Conservation (phyloP, 208 protist species). For the Leishmania arabica region DNA sequence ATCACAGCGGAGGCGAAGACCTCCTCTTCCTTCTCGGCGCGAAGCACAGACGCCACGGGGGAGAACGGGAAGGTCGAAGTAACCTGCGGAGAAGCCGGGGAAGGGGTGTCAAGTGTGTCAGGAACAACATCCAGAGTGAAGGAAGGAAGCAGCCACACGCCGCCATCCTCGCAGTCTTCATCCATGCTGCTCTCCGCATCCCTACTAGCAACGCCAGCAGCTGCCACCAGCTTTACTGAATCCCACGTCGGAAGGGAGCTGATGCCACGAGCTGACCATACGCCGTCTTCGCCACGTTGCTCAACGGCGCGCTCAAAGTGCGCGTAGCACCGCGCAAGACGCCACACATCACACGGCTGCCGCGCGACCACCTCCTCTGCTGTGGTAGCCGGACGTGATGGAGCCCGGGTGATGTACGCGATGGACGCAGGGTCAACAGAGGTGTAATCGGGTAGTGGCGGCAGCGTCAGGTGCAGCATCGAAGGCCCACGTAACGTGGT, state of each 20-base stretch:
- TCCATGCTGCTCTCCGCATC: background rate
- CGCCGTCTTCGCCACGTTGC: slow-evolving; percentile 7
- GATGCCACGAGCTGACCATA: slow-evolving; percentile 3
- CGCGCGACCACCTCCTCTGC: background rate
- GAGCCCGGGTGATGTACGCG: background rate
- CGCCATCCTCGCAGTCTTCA: background rate
- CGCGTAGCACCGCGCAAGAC: slow-evolving; percentile 9
- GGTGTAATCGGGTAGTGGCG: background rate
- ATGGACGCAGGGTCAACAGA: background rate
- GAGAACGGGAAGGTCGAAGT: background rate
- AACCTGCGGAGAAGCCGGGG: background rate
- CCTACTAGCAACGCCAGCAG: background rate
- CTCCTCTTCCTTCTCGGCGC: slow-evolving; percentile 12
- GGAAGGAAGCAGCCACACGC: background rate
- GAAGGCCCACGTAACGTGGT: background rate
- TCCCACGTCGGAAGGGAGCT: background rate
- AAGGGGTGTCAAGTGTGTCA: background rate
- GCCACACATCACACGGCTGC: background rate
- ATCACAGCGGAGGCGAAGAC: slow-evolving; percentile 5
- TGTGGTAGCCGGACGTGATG: background rate
- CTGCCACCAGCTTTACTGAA: background rate
- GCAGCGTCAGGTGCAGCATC: background rate
- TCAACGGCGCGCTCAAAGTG: slow-evolving; percentile 15
- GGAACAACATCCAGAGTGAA: background rate
- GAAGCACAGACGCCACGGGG: background rate